Base-by-base conservation (phyloP, 176 grass and related monocot genomes). In the Neostapfia colusana region DNA sequence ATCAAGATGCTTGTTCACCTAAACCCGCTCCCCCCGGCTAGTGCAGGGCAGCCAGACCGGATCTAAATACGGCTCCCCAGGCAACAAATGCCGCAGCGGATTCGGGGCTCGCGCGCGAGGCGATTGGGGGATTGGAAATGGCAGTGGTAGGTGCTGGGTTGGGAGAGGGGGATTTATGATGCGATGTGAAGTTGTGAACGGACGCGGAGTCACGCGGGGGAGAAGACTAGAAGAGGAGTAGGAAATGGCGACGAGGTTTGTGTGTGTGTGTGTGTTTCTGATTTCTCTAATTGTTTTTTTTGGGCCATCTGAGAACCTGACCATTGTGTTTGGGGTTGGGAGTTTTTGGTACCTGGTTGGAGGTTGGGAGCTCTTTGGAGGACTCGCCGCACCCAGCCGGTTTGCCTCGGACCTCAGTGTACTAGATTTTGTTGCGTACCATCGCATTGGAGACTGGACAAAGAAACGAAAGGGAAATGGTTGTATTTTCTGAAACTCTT, bases 1-100 rank as follows among this genome's bases (percentile, higher is more conserved):
- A 70, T 84, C 76, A 63, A 84, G 76, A 75, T 49, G 86, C 81
- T 75, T 24, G 81, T 34, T 80, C 81, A 80, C 81, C 81, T 58
- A 88, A 88, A 89, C 81, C 82, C 72, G 21, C 70, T 40, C 77
- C 71, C 70, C 45, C 31, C 31, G 55, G 63, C 64, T 43, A 70
- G 38, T 26, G 39, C 42, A 58, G 51, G 48, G 31, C 43, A 76
- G 23, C 55, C 21, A 48, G 72, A 12, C 10, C 71, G 81, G 86
- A 85, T 85, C 82, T 85, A 85, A 80, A 27, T 53, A 78, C 28
- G 24, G 8, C 37, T 15, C 38, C 53, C 67, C 46, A 57, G 70
- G 72, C 58, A 79, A 63, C 36, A 88, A 83, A 83, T 75, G 80
- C 54, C 11, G 44, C 9, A 42, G 75, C 54, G 75, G 85, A 74